phyloP scores from a whole-genome alignment of 257 asterid genomes.

The Jacaranda mimosifolia region DNA sequence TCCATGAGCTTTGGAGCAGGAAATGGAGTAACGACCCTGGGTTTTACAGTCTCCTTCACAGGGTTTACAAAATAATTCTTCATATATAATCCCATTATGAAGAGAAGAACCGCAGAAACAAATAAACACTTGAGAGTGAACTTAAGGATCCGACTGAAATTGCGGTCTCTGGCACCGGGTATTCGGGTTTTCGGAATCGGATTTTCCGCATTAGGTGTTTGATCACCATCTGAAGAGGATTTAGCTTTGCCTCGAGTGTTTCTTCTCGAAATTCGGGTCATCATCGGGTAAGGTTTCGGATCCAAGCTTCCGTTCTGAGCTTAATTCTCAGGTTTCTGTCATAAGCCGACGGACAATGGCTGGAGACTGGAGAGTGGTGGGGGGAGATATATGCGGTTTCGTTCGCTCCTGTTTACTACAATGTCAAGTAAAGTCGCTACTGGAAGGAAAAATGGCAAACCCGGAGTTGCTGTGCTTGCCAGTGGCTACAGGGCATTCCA shows the following conservation, averaged over 20 bases:
- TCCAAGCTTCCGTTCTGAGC: constrained; percentile 23
- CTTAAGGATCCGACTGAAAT: constrained; percentile 47
- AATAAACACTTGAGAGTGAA: constrained; percentile 45
- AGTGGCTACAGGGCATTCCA: not conserved
- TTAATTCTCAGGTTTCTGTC: constrained; percentile 23
- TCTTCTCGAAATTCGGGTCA: constrained; percentile 71
- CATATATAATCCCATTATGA: constrained; percentile 48
- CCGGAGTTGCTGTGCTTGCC: not conserved
- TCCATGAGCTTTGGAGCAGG: constrained; percentile 94
- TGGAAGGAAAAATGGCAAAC: not conserved
- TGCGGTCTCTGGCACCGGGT: constrained; percentile 42
- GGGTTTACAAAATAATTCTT: constrained; percentile 45
- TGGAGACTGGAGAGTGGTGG: not conserved
- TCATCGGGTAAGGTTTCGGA: constrained; percentile 35
- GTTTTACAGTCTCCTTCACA: constrained; percentile 53
- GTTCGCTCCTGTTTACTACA: constrained; percentile 5
- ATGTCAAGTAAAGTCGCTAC: not conserved
- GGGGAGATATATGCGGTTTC: not conserved
- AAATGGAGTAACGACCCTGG: constrained; percentile 85
- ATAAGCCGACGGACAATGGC: not conserved
- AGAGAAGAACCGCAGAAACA: constrained; percentile 45
- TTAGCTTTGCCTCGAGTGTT: constrained; percentile 47
- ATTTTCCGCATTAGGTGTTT: constrained; percentile 15
- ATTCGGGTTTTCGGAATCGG: constrained; percentile 44
- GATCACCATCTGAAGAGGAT: constrained; percentile 48